Evolutionary conservation across 768 basidiomycete genomes (phyloP).

Genomic region (Boletus coccyginus): DNA sequence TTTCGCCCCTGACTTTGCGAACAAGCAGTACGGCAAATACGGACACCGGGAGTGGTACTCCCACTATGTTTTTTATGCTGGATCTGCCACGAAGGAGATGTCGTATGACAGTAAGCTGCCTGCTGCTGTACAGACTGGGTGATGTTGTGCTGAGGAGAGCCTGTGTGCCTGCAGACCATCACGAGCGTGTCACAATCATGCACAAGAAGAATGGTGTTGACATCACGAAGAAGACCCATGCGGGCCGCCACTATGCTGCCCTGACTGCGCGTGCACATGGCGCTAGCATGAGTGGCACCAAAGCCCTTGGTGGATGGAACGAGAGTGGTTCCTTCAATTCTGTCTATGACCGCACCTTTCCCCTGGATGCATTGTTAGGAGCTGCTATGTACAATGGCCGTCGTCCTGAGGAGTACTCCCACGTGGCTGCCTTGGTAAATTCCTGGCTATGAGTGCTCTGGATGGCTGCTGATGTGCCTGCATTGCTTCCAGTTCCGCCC

Average conservation of each 20-base stretch:
- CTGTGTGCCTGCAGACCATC: constrained; percentile 15
- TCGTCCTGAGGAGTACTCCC: constrained; percentile 18
- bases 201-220: constrained; percentile 19
- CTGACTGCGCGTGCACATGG: no score
- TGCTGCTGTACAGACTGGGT: not conserved
- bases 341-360: not conserved
- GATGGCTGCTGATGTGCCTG: not conserved
- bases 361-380: constrained; percentile 22
- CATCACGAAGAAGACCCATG: no score
- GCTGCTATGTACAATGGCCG: constrained; percentile 28
- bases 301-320: no score
- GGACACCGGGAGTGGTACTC: constrained; percentile 31
- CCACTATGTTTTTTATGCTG: constrained; percentile 22
- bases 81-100: constrained; percentile 17
- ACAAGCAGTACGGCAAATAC: constrained; percentile 22
- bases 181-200: constrained; percentile 23
- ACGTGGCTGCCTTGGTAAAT: not conserved
- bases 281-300: no score
- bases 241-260: no score
- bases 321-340: not conserved
- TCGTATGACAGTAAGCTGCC: constrained; percentile 21
- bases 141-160: not conserved
- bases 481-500: no score
- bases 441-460: not conserved
- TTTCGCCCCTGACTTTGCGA: constrained; percentile 30